Evolutionary conservation across 2,329 filamentous ascomycete species (phyloP), one percentile per base, ranked within the genome.

Genomic region (Penicillium concentricum): DNA sequence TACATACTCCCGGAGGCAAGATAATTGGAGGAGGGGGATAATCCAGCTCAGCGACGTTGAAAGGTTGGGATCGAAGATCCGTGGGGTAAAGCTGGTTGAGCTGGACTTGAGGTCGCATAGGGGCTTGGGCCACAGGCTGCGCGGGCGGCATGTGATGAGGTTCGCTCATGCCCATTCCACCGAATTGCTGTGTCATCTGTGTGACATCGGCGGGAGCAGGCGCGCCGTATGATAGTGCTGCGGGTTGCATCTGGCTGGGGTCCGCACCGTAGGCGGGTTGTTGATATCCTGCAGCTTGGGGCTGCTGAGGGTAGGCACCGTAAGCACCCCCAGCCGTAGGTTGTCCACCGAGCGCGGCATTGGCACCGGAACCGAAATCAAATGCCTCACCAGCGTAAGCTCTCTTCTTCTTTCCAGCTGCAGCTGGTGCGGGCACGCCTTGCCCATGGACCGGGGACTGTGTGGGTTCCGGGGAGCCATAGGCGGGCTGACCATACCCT

Each of bases 301-400:
- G 78, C 63, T 82, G 79, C 28, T 70, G 66, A 28, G 82, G 78
- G 72, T 88, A 90, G 28, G 78, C 82, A 61, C 84, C 84, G 67
- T 87, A 90, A 76, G 82, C 75, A 77, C 86, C 74, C 55, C 82
- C 84, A 35, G 80, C 84, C 51, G 75, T 69, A 63, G 74, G 69
- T 72, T 78, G 75, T 60, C 75, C 73, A 64, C 79, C 72, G 62
- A 82, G 74, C 49, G 79, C 83, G 56, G 89, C 87, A 82, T 97
- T 97, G 70, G 90, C 90, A 68, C 93, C 94, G 49, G 85, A 84
- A 49, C 90, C 91, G 68, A 97, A 94, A 58, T 96, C 93, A 76
- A 96, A 99, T 44, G 93, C 93, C 75, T 95, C 90, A 56, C 91
- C 91, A 53, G 94, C 94, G 79, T 97, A 97, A 56, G 90, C 88